Base-by-base conservation (phyloP, 257 asterid genomes). In the Scutellaria barbata region DNA sequence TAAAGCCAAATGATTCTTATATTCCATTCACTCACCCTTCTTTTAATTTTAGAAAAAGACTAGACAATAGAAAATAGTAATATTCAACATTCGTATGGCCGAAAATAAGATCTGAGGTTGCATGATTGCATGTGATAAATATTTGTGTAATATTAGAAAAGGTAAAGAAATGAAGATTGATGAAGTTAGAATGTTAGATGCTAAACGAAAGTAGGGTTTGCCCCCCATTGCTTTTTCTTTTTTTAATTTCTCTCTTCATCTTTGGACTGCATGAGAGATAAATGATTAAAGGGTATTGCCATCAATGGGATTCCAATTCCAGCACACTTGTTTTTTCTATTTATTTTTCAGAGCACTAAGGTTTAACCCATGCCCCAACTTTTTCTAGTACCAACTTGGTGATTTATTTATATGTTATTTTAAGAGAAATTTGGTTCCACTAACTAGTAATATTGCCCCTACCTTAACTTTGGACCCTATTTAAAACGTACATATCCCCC, bases 61-160 rank as follows among this genome's bases (percentile, higher is more conserved):
- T n/a, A 30, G 35, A 30, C 35, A 20, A 40, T 18, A 5, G 40
- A 7, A 51, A 40, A 35, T 74, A 13, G 9, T 41, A 53, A 63
- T 82, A 68, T 79, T 82, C 82, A 76, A 84, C 84, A 84, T 84
- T 87, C 81, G 88, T 81, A 84, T 85, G 89, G 63, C 75, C 71
- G 69, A 82, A 84, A 82, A 83, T 86, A 77, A 42, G 67, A 82
- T 78, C 71, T 64, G 69, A 57, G 66, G 62, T 70, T 70, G 17
- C 72, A 77, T 72, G 80, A 75, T 74, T 66, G 77, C 77, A 74
- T 75, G 76, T 72, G 75, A 67, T 77, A 70, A 65, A 65, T 1
- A 1, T 72, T 63, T 66, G 14, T 71, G 35, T 66, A 58, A 53
- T 72, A 72, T 54, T 67, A 8, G 39, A 79, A 56, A 72, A 81